A percentile compares a stretch with the other conserved stretches of the same genome.
phyloP scores from a whole-genome alignment of 208 protist species.

The Novymonas esmeraldas region DNA sequence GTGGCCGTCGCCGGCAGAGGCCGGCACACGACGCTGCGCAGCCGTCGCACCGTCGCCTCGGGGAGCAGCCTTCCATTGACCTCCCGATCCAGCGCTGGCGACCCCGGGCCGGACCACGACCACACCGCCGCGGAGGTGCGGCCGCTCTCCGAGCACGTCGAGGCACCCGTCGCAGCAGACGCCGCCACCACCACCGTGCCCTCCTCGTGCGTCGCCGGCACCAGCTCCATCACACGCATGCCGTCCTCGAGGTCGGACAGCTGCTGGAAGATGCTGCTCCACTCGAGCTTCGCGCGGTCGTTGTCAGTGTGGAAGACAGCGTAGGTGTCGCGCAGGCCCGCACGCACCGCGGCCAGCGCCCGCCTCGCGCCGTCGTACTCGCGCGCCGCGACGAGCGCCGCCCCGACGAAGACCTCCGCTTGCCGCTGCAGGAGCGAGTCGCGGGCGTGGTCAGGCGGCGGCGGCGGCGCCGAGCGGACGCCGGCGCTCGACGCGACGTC shows the following conservation, averaged over 20 bases:
- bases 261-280: conserved; percentile 80
- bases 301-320: conserved; percentile 78
- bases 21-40: conserved; percentile 76
- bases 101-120: conserved; percentile 13
- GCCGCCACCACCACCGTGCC: not conserved
- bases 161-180: no score
- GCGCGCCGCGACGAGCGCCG: conserved; percentile 50
- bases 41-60: conserved; percentile 54
- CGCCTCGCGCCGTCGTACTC: conserved; percentile 68
- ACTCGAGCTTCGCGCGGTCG: conserved; percentile 70
- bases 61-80: conserved; percentile 42
- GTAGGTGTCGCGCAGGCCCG: conserved; percentile 64
- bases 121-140: not conserved
- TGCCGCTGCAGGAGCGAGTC: conserved; percentile 46
- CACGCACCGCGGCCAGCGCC: conserved; percentile 48
- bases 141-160: conserved; percentile 1
- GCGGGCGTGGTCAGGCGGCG: conserved; percentile 3
- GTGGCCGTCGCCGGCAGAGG: conserved; percentile 57
- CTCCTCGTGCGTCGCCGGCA: conserved; percentile 20
- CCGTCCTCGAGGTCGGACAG: conserved; percentile 87
- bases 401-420: conserved; percentile 62
- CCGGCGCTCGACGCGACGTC: not conserved
- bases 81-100: conserved; percentile 16
- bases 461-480: not conserved
- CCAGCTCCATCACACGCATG: conserved; percentile 72